Base-by-base conservation (phyloP, 2,329 filamentous ascomycete genomes). In the Penicillium sp. region DNA sequence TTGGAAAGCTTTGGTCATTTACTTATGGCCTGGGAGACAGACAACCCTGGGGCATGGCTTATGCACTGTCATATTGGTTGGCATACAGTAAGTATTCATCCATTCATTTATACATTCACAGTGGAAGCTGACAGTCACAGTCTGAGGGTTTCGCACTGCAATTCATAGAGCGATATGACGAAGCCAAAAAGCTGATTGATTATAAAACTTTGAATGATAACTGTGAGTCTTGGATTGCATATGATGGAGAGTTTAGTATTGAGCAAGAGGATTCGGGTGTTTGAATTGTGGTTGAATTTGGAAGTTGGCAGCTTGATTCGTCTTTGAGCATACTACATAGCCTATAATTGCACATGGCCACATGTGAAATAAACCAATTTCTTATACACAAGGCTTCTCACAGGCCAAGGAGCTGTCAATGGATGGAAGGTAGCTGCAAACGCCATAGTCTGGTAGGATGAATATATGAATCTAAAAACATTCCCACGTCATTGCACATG, bases 21-120 rank as follows among this genome's bases (percentile, higher is more conserved):
- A 37, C 70, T 75, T 9, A 45, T 78, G 16, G 75, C 75, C 16
- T 77, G 76, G 57, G 60, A 68, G 52, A 72, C 69, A 23, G 71
- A 77, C 52, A 79, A 79, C 54, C 75, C 75, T 1, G 76, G 76
- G 5, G 68, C 74, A 1, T 78, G 76, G 75, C 60, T 76, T 13
- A 64, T 75, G 62, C 74, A 77, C 54, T 77, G 75, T 51, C 75
- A 77, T 62, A 75, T 77, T 52, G 72, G 60, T 14, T 68, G 61
- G 57, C 67, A 70, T 55, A 51, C 60, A 2, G 24, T 28, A 28
- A 5, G 24, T 28, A 28, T 28, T 10, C 10, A 5, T 28, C 24
- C 24, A 5, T 28, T 28, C 24, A n/a, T n/a, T n/a, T n/a, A n/a
- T n/a, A n/a, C n/a, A n/a, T 28, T 28, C 24, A 28, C 10, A 10